Evolutionary conservation across 2,329 filamentous ascomycete genomes (phyloP), one percentile per base, ranked within the genome.

Genomic region (Xylariomycetidae sp.): DNA sequence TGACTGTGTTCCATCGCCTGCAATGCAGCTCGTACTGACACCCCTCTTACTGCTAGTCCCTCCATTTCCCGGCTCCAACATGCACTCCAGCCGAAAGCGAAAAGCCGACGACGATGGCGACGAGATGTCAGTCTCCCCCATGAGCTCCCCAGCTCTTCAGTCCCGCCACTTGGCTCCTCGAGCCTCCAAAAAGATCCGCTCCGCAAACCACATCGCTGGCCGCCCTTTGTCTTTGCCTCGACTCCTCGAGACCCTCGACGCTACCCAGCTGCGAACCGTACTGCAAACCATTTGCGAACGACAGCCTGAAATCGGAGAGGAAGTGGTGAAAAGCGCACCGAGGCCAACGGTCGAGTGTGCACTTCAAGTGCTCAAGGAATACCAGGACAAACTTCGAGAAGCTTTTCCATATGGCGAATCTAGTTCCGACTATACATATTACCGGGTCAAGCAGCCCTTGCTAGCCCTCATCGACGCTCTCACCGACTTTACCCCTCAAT

Each of bases 401-500:
- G 81, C 90, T 2, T 88, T 94, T 49, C 92, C 92, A 1, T 87
- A 94, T 50, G 87, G 88, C 54, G 82, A 88, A 48, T 76, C 83
- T 10, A 86, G 80, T 38, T 88, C 88, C 26, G 90, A 97, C 59
- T 97, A 97, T 63, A 83, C 88, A 31, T 98, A 96, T 60, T 94
- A 96, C 57, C 80, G 92, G 49, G 86, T 97, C 34, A 87, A 84
- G 49, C 84, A 89, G 45, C 78, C 84, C 23, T 72, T 97, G 13
- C 67, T 80, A 16, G 81, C 87, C 37, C 74, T 98, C 16, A 78
- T 96, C 39, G 88, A 96, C 38, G 88, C 92, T 27, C 72, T 98
- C 27, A 82, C 84, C 57, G 92, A 98, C 56, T 98, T 94, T 57
- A 97, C 89, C 1, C 88, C 88, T 4, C 88, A 97, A 59, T 98